Percentiles rank a stretch among this genome's conserved stretches.
Conservation (phyloP, 2,329 filamentous ascomycete species). For the Tolypocladium nubicola region DNA sequence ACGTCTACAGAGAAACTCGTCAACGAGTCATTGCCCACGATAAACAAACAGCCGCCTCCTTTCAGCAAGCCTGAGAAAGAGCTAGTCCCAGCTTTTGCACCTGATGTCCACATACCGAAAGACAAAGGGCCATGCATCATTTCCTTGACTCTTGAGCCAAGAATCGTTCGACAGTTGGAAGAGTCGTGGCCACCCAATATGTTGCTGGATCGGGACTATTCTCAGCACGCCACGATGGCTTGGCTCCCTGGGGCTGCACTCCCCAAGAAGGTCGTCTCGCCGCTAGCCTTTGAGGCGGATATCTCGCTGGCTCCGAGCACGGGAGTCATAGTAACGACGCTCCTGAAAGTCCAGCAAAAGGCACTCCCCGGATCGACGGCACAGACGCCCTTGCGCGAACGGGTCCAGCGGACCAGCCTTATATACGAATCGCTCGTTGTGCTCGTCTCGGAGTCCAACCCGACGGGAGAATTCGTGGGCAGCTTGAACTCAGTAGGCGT, state of each 20-base stretch:
- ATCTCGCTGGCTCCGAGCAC: constrained; percentile 58
- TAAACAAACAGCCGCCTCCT: neutral
- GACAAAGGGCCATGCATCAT: constrained; percentile 32
- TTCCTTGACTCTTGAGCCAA: constrained; percentile 35
- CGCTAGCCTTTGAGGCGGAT: constrained; percentile 53
- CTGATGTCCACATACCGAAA: constrained; percentile 7
- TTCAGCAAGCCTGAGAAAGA: neutral
- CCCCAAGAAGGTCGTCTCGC: constrained; percentile 19
- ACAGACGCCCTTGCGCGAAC: constrained; percentile 39
- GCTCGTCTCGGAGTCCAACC: constrained; percentile 48
- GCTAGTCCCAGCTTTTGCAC: constrained; percentile 5
- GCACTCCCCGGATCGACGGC: constrained; percentile 43
- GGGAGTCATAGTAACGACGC: constrained; percentile 59
- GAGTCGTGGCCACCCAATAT: constrained; percentile 34
- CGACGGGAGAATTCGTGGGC: constrained; percentile 28
- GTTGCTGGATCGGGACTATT: constrained; percentile 52
- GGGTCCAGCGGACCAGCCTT: constrained; percentile 38
- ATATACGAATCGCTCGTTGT: constrained; percentile 61
- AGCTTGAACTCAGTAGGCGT: constrained; percentile 29
- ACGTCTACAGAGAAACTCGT: neutral
- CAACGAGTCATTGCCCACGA: neutral
- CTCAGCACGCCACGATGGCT: constrained; percentile 18
- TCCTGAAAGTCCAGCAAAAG: constrained; percentile 63
- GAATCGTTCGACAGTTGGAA: constrained; percentile 39
- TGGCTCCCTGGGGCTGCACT: neutral